Evolutionary conservation across 164 flowering plant species (phyloP).

Genomic region (Stephania japonica): DNA sequence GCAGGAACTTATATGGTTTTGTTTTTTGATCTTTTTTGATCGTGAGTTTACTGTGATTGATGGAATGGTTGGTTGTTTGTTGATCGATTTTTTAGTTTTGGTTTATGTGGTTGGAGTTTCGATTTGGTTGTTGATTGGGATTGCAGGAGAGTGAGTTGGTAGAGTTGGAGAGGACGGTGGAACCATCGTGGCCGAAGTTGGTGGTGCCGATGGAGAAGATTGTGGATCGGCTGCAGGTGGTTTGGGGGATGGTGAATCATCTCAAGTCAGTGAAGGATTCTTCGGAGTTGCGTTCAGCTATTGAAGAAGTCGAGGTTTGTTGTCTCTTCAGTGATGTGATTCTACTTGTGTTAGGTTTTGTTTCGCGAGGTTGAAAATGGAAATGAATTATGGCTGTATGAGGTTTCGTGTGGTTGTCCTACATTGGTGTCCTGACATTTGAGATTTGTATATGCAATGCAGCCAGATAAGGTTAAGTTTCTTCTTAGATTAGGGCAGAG

Average conservation of each 20-base stretch:
- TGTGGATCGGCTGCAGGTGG: slow-evolving; percentile 56
- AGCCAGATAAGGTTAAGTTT: slow-evolving; percentile 92
- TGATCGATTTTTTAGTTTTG: too few relatives aligned
- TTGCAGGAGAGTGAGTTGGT: slow-evolving; percentile 71
- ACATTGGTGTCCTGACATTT: not conserved
- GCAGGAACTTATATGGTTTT: not conserved
- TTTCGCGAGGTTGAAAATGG: not conserved
- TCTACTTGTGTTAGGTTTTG: not conserved
- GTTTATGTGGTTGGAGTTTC: too few relatives aligned
- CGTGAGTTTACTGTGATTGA: slow-evolving; percentile 8
- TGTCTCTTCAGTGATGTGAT: not conserved
- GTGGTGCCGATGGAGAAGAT: slow-evolving; percentile 92
- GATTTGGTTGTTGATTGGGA: not conserved
- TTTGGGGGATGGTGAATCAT: slow-evolving; percentile 92
- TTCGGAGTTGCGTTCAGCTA: slow-evolving; percentile 84
- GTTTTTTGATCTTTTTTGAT: slow-evolving; percentile 8
- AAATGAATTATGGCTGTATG: too few relatives aligned
- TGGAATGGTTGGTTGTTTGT: not conserved
- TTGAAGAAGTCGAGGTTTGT: slow-evolving; percentile 88
- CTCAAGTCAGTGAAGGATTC: slow-evolving; percentile 86
- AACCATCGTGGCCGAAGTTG: slow-evolving; percentile 82
- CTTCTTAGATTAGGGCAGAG: slow-evolving; percentile 83
- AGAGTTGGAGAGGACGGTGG: slow-evolving; percentile 75
- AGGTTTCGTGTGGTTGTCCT: too few relatives aligned
- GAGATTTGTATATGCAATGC: slow-evolving; percentile 35